Percentiles rank a stretch among this genome's conserved stretches.
Evolutionary conservation across 2,329 filamentous ascomycete genomes (phyloP).

Genomic region (Neurospora crassa): DNA sequence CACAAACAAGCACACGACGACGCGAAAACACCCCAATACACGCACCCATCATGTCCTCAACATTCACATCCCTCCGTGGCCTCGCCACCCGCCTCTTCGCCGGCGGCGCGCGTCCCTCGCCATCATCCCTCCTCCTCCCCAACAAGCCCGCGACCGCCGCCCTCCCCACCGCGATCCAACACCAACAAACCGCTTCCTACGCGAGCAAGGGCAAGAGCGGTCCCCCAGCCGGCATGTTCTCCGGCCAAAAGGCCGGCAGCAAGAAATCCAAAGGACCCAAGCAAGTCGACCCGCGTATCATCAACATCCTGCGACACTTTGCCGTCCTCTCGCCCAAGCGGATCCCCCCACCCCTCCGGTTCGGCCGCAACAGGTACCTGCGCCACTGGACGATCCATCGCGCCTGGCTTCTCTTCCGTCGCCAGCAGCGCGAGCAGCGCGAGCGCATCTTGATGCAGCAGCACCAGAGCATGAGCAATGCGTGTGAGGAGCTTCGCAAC

Average conservation of each 20-base stretch:
- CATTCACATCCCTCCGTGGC: constrained; percentile 13
- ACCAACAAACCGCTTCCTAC: constrained; percentile 2
- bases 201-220: constrained; percentile 2
- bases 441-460: constrained; percentile 65
- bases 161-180: constrained; percentile 2
- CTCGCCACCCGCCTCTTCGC: constrained; percentile 11
- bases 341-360: constrained; percentile 61
- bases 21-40: neutral
- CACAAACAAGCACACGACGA: neutral
- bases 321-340: constrained; percentile 21
- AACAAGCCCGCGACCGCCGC: neutral
- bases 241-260: neutral
- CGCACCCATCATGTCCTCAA: constrained; percentile 9
- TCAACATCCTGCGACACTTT: constrained; percentile 24
- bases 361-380: constrained; percentile 77
- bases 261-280: constrained; percentile 7
- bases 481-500: constrained; percentile 73
- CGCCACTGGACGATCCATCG: constrained; percentile 99
- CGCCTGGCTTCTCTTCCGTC: constrained; percentile 76
- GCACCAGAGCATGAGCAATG: constrained; percentile 73
- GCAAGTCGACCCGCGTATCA: constrained; percentile 24
- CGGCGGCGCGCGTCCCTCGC: constrained; percentile 3
- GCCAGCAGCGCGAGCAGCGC: constrained; percentile 53
- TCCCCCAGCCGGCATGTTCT: neutral
- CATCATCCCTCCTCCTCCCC: neutral